phyloP scores from a whole-genome alignment of 257 asterid genomes.

The Solanum okadae region DNA sequence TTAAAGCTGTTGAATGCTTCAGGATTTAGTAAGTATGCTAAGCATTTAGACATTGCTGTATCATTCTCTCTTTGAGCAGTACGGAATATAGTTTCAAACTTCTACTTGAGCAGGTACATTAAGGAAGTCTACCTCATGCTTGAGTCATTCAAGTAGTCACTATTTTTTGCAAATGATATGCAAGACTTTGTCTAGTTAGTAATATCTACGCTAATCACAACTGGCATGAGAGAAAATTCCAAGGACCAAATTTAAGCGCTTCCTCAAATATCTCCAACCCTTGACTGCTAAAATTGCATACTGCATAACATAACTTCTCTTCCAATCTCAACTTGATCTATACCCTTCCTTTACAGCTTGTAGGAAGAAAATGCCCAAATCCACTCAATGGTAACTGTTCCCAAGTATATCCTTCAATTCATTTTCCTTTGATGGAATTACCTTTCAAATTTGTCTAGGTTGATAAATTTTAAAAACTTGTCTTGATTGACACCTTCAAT shows the following conservation, averaged over 20 bases:
- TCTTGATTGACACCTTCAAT: not conserved
- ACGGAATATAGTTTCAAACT: not conserved
- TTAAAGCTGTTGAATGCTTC: not conserved
- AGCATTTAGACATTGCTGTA: not conserved
- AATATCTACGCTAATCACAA: not conserved
- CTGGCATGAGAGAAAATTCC: not conserved
- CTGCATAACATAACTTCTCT: not conserved
- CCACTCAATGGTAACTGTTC: not conserved
- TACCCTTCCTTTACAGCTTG: not conserved
- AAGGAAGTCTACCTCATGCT: not conserved
- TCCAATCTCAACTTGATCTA: not conserved
- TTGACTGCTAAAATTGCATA: not conserved
- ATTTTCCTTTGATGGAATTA: not conserved
- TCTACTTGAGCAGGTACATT: not conserved
- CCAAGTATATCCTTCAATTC: not conserved
- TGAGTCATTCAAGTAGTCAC: not conserved
- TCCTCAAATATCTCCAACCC: not conserved
- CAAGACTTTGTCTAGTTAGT: not conserved
- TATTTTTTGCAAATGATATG: not conserved
- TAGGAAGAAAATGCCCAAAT: not conserved
- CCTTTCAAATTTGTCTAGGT: not conserved
- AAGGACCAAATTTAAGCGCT: not conserved
- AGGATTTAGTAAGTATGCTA: not conserved
- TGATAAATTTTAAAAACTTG: not conserved
- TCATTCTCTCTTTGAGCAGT: not conserved